Evolutionary conservation across 495 filamentous ascomycete genomes (phyloP), one percentile per base, ranked within the genome.

Genomic region (Massariosphaeria phaeospora): DNA sequence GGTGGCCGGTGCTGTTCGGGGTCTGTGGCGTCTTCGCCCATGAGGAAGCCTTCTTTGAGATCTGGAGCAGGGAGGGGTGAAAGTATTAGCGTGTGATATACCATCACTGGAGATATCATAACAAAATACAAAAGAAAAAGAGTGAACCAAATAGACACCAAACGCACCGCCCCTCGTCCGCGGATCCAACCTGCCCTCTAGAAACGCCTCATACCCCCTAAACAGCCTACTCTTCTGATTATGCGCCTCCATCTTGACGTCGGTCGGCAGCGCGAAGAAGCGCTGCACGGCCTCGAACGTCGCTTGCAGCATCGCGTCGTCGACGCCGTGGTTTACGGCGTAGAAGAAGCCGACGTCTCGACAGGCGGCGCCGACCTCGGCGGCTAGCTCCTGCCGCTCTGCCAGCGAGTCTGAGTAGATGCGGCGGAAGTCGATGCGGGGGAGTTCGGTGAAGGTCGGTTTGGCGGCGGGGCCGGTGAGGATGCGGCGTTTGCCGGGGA

Each of bases 261-360:
- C 48, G 5, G 27, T 30, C 5, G 52, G 46, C 10, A 62, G 36
- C 5, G 40, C 59, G 24, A 62, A 62, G 31, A 47, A 62, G 13
- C 27, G 13, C 52, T 57, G 52, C 23, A 50, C 31, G 0, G 38
- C 35, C 7, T 43, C 52, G 34, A 62, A 62, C 8, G 45, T 49
- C 8, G 43, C 27, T 8, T 42, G 20, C 9, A 55, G 23, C 17
- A 44, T 33, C 5, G n/a, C 34, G 8, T 61, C 51, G 10, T 42
- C 31, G 1, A 61, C 50, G 10, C 43, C 44, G 27, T 61, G 59
- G 15, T 67, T 70, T 36, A 70, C 70, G 24, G 81, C 72, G 26
- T 79, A 77, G 60, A 83, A 81, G 65, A 84, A 83, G 0, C 80
- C 79, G 25, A 76, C 76, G 4, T 72, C 69, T 0, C 69, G 70